Evolutionary conservation across 73 alveolate genomes (phyloP).

Genomic region (Halteria grandinella): DNA sequence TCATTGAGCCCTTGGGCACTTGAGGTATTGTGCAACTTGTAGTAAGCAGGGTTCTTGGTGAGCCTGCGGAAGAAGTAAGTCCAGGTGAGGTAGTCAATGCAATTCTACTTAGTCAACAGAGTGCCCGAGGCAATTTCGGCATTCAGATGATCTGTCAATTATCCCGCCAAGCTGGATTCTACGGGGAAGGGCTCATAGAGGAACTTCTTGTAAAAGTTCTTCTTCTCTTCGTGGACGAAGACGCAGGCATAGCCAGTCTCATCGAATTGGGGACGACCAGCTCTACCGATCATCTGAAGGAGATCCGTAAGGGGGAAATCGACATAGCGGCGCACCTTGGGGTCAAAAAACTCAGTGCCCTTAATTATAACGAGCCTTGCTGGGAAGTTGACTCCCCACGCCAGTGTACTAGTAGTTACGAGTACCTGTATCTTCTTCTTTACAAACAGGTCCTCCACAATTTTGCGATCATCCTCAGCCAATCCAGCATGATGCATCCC

Average conservation of each 20-base stretch:
- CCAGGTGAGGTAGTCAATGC: slow-evolving; percentile 94
- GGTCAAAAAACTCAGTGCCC: slow-evolving; percentile 99
- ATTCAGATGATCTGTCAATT: slow-evolving; percentile 98
- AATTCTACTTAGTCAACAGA: slow-evolving; percentile 72
- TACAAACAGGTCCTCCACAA: slow-evolving; percentile 98
- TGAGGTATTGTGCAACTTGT: slow-evolving; percentile 70
- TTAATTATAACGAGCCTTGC: slow-evolving; percentile 99
- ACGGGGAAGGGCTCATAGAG: slow-evolving; percentile 99
- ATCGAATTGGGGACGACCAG: slow-evolving; percentile 99
- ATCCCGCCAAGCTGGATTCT: slow-evolving; percentile 93
- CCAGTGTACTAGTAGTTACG: slow-evolving; percentile 99
- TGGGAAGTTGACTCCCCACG: slow-evolving; percentile 99
- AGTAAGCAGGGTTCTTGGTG: slow-evolving; percentile 97
- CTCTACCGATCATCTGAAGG: slow-evolving; percentile 99
- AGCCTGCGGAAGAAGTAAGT: slow-evolving; percentile 95
- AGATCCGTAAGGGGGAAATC: slow-evolving; percentile 97
- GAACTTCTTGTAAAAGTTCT: slow-evolving; percentile 98
- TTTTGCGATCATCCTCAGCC: slow-evolving; percentile 95
- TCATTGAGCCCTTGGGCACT: slow-evolving; percentile 61
- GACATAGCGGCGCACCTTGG: slow-evolving; percentile 97
- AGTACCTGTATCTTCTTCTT: slow-evolving; percentile 92
- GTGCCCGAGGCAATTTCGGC: slow-evolving; percentile 99
- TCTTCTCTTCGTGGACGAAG: slow-evolving; percentile 95
- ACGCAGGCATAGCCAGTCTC: slow-evolving; percentile 93
- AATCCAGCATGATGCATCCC: slow-evolving; percentile 99